These are phyloP conservation scores for Fraxinus excelsior DNA, from an alignment of 257 asterid species.

Conservation along the genomic window DNA sequence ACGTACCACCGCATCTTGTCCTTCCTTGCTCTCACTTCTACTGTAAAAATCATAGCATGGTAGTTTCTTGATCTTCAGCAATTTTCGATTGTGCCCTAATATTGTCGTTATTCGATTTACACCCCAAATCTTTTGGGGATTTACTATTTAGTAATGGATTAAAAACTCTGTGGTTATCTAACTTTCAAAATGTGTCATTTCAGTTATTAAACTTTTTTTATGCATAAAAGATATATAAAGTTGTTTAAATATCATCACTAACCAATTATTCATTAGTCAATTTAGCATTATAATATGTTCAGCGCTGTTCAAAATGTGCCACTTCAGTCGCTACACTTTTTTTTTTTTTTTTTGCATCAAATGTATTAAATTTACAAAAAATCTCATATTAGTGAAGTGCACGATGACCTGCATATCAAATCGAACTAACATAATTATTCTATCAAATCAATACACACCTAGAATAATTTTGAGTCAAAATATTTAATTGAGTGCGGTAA, in stretches of 20 bases:
- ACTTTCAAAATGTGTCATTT: background rate
- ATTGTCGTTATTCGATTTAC: background rate
- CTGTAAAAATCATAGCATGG: conserved; percentile 3
- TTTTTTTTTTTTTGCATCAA: background rate
- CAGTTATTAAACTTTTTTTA: background rate
- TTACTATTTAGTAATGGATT: background rate
- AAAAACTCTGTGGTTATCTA: background rate
- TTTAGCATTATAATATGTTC: background rate
- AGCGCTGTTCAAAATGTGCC: background rate
- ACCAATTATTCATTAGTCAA: background rate
- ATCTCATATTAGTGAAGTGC: too few relatives aligned
- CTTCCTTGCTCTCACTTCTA: background rate
- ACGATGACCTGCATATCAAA: too few relatives aligned
- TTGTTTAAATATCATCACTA: too few relatives aligned
- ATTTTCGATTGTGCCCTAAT: background rate
- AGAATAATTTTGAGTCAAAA: too few relatives aligned
- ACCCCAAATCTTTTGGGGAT: background rate
- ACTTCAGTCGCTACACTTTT: background rate
- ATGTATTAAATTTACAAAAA: too few relatives aligned
- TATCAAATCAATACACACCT: too few relatives aligned
- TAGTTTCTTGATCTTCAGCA: background rate
- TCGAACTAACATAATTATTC: too few relatives aligned
- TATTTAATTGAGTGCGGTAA: too few relatives aligned
- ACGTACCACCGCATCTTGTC: conserved; percentile 88
- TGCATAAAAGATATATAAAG: too few relatives aligned